These are phyloP conservation scores for Phytopythium chamaehyphon DNA, from an alignment of 352 stramenopile genomes.

Conservation along the genomic window DNA sequence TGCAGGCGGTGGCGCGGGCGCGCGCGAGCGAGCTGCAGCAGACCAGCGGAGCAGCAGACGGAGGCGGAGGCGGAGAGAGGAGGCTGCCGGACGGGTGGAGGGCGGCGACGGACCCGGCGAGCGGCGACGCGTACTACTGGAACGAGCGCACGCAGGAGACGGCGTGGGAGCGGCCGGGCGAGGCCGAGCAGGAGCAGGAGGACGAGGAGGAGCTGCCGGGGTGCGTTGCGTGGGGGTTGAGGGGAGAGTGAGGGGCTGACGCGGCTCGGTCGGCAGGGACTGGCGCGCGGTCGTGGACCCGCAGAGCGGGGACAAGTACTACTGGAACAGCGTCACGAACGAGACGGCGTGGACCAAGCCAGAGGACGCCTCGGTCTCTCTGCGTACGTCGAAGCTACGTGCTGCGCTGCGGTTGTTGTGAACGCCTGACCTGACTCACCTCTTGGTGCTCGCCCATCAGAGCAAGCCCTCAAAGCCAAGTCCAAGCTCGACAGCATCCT, in stretches of 20 bases:
- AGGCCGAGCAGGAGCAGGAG: neutral
- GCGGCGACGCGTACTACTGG: slow-evolving; percentile 73
- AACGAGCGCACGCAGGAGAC: no score
- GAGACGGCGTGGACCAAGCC: slow-evolving; percentile 71
- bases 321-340: slow-evolving; percentile 72
- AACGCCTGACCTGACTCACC: neutral
- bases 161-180: no score
- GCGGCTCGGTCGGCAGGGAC: slow-evolving; percentile 21
- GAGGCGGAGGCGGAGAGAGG: slow-evolving; percentile 10
- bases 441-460: slow-evolving; percentile 10
- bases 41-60: slow-evolving; percentile 40
- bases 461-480: slow-evolving; percentile 53
- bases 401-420: neutral
- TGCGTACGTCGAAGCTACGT: slow-evolving; percentile 25
- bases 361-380: slow-evolving; percentile 35
- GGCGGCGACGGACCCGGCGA: slow-evolving; percentile 37
- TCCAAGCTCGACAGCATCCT: slow-evolving; percentile 57
- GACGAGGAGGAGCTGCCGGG: neutral
- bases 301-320: slow-evolving; percentile 54
- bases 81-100: slow-evolving; percentile 49
- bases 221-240: neutral
- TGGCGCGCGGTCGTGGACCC: slow-evolving; percentile 66
- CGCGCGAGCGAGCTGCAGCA: no score
- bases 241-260: slow-evolving; percentile 2
- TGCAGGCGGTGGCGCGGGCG: slow-evolving; percentile 55